Evolutionary conservation across 305 asterid species (phyloP).

Genomic region (Fraxinus angustifolia): DNA sequence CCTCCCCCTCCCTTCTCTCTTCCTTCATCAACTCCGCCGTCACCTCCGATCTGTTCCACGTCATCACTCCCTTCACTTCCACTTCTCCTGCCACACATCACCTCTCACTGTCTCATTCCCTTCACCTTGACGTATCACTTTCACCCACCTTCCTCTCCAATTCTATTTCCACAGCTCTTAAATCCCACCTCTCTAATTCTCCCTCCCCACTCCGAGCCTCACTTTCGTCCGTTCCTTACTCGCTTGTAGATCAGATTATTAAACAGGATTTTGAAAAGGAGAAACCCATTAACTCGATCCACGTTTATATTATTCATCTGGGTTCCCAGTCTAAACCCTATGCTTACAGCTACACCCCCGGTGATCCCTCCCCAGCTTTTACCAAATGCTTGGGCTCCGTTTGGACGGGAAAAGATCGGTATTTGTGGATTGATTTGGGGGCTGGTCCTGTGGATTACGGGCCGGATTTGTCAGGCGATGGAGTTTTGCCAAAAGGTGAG

Average conservation of each 20-base stretch:
- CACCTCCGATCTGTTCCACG: conserved; percentile 83
- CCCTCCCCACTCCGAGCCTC: conserved; percentile 55
- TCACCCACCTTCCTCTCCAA: conserved; percentile 46
- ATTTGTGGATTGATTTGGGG: conserved; percentile 87
- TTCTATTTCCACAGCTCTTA: conserved; percentile 46
- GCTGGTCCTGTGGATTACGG: conserved; percentile 99
- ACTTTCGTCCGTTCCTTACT: conserved; percentile 55
- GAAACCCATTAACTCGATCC: conserved; percentile 53
- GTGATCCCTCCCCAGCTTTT: conserved; percentile 70
- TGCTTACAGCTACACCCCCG: conserved; percentile 72
- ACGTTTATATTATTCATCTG: conserved; percentile 62
- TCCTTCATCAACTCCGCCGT: conserved; percentile 62
- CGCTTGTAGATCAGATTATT: conserved; percentile 50
- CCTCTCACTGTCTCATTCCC: conserved; percentile 71
- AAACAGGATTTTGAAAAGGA: conserved; percentile 64
- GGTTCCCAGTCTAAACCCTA: conserved; percentile 56
- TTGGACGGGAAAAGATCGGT: conserved; percentile 85
- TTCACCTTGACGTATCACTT: conserved; percentile 51
- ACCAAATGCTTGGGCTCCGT: conserved; percentile 80
- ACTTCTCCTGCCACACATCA: conserved; percentile 39
- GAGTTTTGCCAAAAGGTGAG: conserved; percentile 88
- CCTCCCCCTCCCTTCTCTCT: conserved; percentile 53
- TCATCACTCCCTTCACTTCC: conserved; percentile 66
- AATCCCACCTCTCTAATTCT: conserved; percentile 41
- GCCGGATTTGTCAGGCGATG: conserved; percentile 88